phyloP scores from a whole-genome alignment of 768 basidiomycete species.

The Pleurotus ostreatus region DNA sequence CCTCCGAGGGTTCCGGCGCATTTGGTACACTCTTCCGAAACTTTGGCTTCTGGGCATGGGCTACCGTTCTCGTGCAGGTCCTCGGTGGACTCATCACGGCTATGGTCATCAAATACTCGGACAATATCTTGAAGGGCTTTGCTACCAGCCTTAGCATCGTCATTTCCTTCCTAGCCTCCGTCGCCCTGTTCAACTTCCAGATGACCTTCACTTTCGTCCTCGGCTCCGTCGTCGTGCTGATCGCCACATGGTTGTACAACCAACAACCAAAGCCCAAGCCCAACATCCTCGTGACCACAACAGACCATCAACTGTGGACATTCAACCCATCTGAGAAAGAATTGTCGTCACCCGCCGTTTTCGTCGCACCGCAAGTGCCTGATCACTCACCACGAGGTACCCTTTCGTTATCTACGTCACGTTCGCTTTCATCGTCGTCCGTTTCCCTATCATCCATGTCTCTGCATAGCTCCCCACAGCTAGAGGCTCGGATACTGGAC shows the following conservation, averaged over 20 bases:
- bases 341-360: not conserved
- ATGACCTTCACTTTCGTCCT: slow-evolving; percentile 85
- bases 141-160: slow-evolving; percentile 94
- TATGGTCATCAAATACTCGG: slow-evolving; percentile 91
- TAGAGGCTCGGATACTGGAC: slow-evolving; percentile 2
- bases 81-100: slow-evolving; percentile 91
- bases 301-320: slow-evolving; percentile 7
- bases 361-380: not conserved
- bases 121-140: slow-evolving; percentile 91
- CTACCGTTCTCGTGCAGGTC: slow-evolving; percentile 84
- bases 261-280: slow-evolving; percentile 41
- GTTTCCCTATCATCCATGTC: slow-evolving; percentile 4
- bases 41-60: slow-evolving; percentile 91
- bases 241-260: slow-evolving; percentile 92
- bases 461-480: not conserved
- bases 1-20: slow-evolving; percentile 31
- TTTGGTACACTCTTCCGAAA: slow-evolving; percentile 65
- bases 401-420: slow-evolving; percentile 4
- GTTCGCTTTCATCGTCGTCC: slow-evolving; percentile 2
- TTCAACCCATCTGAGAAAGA: slow-evolving; percentile 2
- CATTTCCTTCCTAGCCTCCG: slow-evolving; percentile 89
- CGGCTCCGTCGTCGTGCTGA: slow-evolving; percentile 79
- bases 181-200: slow-evolving; percentile 84
- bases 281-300: not conserved
- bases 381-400: not conserved